Conservation (phyloP, 306 rosid species). For the Dalbergia cochinchinensis region DNA sequence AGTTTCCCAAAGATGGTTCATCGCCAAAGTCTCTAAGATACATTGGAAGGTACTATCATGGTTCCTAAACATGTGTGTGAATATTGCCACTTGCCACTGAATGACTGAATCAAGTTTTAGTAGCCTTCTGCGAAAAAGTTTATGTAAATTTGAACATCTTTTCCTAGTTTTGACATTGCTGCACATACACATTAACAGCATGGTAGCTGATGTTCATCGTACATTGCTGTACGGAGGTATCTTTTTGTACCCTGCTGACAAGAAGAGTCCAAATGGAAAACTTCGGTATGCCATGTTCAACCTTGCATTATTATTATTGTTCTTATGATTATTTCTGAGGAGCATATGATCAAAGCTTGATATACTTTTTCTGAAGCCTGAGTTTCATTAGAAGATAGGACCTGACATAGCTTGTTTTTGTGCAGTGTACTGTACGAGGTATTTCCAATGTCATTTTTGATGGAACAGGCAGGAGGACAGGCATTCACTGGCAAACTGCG, state of each 20-base stretch:
- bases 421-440: conserved; percentile 91
- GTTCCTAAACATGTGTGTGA: conserved; percentile 28
- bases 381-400: background rate
- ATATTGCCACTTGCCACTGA: background rate
- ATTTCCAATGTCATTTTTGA: conserved; percentile 95
- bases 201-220: conserved; percentile 99
- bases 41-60: conserved; percentile 78
- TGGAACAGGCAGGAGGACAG: conserved; percentile 99
- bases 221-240: conserved; percentile 96
- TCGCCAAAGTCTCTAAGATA: conserved; percentile 94
- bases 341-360: conserved; percentile 8
- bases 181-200: conserved; percentile 60
- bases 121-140: background rate
- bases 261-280: conserved; percentile 96
- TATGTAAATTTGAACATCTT: background rate
- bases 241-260: conserved; percentile 96
- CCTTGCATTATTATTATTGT: background rate
- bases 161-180: conserved; percentile 29
- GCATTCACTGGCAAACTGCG: conserved; percentile 89
- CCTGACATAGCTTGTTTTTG: conserved; percentile 12
- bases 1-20: conserved; percentile 88
- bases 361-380: background rate
- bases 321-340: background rate
- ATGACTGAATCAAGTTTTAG: background rate
- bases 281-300: conserved; percentile 70